A percentile compares a stretch with the other conserved stretches of the same genome.
phyloP scores from a whole-genome alignment of 441 rosid genomes.

The Adansonia madagascariensis region DNA sequence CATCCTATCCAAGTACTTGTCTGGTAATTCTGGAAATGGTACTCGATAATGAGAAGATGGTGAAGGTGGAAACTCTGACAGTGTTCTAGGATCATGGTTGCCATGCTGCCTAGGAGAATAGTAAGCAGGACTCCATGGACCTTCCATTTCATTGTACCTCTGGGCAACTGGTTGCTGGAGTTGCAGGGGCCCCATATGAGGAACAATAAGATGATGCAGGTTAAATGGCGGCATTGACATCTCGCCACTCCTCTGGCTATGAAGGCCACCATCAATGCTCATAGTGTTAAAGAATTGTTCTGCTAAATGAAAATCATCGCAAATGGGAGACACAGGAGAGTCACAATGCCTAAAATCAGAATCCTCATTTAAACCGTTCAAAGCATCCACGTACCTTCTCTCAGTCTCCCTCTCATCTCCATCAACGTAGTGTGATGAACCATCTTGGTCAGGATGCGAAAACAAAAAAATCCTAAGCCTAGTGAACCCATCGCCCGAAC shows the following conservation, averaged over 20 bases:
- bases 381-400: conserved; percentile 94
- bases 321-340: conserved; percentile 47
- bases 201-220: conserved; percentile 69
- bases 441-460: conserved; percentile 70
- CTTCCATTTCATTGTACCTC: conserved; percentile 79
- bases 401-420: conserved; percentile 86
- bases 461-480: conserved; percentile 93
- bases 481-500: conserved; percentile 87
- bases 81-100: conserved; percentile 64
- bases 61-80: conserved; percentile 71
- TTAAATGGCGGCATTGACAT: conserved; percentile 57
- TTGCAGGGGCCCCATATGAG: conserved; percentile 57
- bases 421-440: conserved; percentile 60
- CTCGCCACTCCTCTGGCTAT: conserved; percentile 57
- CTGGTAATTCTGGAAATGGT: conserved; percentile 68
- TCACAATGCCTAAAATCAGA: conserved; percentile 69
- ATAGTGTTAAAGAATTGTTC: conserved; percentile 66
- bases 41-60: conserved; percentile 74
- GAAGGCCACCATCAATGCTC: conserved; percentile 55
- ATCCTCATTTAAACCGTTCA: conserved; percentile 77
- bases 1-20: conserved; percentile 63
- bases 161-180: conserved; percentile 46
- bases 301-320: conserved; percentile 55
- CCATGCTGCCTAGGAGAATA: conserved; percentile 90
- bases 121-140: conserved; percentile 87